These are phyloP conservation scores for Penicillium oxalicum DNA, from an alignment of 2,329 filamentous ascomycete species.

Conservation along the genomic window DNA sequence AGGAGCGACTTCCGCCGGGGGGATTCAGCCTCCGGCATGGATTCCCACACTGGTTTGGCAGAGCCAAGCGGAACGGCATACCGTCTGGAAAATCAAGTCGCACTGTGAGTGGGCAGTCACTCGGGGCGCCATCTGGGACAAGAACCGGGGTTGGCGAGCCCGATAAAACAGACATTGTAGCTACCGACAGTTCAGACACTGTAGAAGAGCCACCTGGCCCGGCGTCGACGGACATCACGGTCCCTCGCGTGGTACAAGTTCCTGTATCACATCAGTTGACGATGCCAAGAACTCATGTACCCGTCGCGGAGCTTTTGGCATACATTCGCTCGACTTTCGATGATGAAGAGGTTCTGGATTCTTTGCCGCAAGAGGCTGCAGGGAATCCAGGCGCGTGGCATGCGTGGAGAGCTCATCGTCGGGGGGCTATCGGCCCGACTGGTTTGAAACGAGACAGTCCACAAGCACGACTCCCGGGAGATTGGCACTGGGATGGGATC, in stretches of 20 bases:
- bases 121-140: conserved; percentile 2
- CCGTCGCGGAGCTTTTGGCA: conserved; percentile 63
- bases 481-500: conserved; percentile 98
- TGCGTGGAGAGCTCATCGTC: conserved; percentile 74
- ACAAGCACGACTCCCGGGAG: conserved; percentile 57
- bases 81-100: conserved; percentile 35
- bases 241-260: conserved; percentile 5
- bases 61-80: conserved; percentile 43
- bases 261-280: conserved; percentile 15
- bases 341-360: conserved; percentile 69
- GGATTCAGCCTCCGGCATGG: conserved; percentile 87
- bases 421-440: conserved; percentile 24
- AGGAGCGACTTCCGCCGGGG: conserved; percentile 76
- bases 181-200: conserved; percentile 3
- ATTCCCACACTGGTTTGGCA: conserved; percentile 84
- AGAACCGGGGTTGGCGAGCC: background rate
- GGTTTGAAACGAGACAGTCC: conserved; percentile 42
- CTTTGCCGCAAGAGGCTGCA: conserved; percentile 70
- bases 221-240: conserved; percentile 1
- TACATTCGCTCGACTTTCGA: conserved; percentile 82
- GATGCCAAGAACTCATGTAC: conserved; percentile 39
- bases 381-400: conserved; percentile 92
- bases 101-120: conserved; percentile 41
- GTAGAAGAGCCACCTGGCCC: conserved; percentile 1
- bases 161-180: background rate